Percentiles rank a stretch among this genome's conserved stretches.
Conservation (phyloP, 306 rosid species). For the Vicia faba region DNA sequence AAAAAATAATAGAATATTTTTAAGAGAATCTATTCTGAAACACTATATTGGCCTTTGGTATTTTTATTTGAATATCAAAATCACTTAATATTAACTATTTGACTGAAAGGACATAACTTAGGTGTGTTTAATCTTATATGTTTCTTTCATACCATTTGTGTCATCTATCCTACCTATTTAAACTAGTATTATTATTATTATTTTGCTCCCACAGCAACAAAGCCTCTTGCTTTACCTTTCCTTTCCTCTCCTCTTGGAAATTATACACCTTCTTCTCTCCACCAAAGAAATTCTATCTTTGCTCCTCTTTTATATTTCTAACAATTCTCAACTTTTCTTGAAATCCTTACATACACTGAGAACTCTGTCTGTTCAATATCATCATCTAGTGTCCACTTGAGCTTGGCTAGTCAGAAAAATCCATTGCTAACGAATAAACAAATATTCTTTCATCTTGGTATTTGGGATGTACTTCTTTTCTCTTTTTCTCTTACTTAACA, state of each 20-base stretch:
- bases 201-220: slow-evolving; percentile 49
- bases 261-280: slow-evolving; percentile 52
- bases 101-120: slow-evolving; percentile 70
- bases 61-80: slow-evolving; percentile 55
- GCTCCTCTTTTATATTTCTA: slow-evolving; percentile 27
- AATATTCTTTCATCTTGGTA: slow-evolving; percentile 45
- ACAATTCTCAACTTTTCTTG: slow-evolving; percentile 38
- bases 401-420: slow-evolving; percentile 41
- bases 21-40: not conserved
- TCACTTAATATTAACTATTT: slow-evolving; percentile 67
- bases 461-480: slow-evolving; percentile 32
- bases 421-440: slow-evolving; percentile 33
- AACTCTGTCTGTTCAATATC: slow-evolving; percentile 33
- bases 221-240: slow-evolving; percentile 54
- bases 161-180: slow-evolving; percentile 45
- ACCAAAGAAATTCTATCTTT: slow-evolving; percentile 51
- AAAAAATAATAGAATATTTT: not conserved
- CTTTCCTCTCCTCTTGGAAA: slow-evolving; percentile 49
- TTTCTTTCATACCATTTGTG: slow-evolving; percentile 56
- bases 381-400: slow-evolving; percentile 40
- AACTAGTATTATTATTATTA: slow-evolving; percentile 51
- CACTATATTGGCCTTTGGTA: slow-evolving; percentile 35
- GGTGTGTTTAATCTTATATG: slow-evolving; percentile 58
- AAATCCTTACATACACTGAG: slow-evolving; percentile 46
- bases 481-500: not conserved